Percentiles rank a stretch among this genome's conserved stretches.
phyloP scores from a whole-genome alignment of 192 early-diverging fungal genomes.

The Neocallimastix lanati region DNA sequence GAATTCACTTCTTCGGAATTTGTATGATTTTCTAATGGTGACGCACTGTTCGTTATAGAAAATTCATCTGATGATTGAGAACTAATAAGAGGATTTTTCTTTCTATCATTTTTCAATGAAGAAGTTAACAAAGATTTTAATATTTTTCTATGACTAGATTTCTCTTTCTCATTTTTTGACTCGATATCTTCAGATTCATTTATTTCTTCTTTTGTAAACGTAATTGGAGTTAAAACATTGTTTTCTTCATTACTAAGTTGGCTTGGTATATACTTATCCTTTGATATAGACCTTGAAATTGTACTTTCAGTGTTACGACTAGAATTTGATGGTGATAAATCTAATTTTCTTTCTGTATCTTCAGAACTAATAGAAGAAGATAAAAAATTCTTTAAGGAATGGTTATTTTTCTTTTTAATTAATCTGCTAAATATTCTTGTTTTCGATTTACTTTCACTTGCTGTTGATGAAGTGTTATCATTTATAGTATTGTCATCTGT shows the following conservation, averaged over 20 bases:
- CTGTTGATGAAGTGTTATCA: not conserved
- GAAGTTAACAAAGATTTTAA: not conserved
- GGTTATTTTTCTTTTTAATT: not conserved
- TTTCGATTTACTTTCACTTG: not conserved
- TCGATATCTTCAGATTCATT: not conserved
- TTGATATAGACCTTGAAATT: not conserved
- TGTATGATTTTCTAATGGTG: not conserved
- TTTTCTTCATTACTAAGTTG: not conserved
- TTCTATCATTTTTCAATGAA: not conserved
- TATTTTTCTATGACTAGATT: not conserved
- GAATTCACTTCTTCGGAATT: not conserved
- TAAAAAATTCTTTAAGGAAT: not conserved
- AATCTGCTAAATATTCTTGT: not conserved
- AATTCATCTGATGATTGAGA: not conserved
- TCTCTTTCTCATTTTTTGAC: not conserved
- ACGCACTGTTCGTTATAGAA: not conserved
- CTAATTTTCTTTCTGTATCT: not conserved
- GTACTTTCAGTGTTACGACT: not conserved
- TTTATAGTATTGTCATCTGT: too few species aligned
- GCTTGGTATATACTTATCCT: not conserved
- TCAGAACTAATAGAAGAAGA: not conserved
- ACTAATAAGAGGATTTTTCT: not conserved
- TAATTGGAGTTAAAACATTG: not conserved
- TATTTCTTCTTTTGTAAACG: not conserved
- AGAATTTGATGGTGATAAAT: not conserved